Evolutionary conservation across 306 rosid genomes (phyloP).

Genomic region (Trifolium pratense): DNA sequence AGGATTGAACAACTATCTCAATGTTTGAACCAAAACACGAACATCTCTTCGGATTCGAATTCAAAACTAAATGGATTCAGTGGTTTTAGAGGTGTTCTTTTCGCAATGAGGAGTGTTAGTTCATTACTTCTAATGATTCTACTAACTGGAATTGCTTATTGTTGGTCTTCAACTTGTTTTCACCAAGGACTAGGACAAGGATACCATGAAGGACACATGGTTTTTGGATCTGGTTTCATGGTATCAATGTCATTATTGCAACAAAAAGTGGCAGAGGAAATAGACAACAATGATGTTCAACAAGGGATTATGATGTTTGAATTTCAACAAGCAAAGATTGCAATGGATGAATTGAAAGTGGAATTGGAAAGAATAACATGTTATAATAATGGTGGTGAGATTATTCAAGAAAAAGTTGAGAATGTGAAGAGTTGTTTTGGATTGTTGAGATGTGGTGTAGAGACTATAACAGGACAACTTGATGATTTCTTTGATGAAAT

Average conservation of each 20-base stretch:
- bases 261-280: conserved; percentile 67
- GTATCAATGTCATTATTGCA: conserved; percentile 62
- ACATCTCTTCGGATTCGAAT: conserved; percentile 55
- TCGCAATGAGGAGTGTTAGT: conserved; percentile 74
- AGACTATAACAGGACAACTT: conserved; percentile 66
- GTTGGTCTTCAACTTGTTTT: conserved; percentile 69
- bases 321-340: conserved; percentile 61
- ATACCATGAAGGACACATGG: conserved; percentile 40
- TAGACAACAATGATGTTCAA: conserved; percentile 59
- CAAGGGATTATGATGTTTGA: conserved; percentile 68
- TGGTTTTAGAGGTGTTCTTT: conserved; percentile 83
- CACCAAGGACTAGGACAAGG: conserved; percentile 32
- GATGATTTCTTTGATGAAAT: conserved; percentile 96
- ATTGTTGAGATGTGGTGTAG: conserved; percentile 72
- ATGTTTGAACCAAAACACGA: conserved; percentile 48
- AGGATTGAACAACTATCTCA: conserved; percentile 66
- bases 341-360: conserved; percentile 64
- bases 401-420: conserved; percentile 56
- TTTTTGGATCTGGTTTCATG: conserved; percentile 61
- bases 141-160: conserved; percentile 61
- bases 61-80: conserved; percentile 75
- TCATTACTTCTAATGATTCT: conserved; percentile 74
- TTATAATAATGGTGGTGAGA: conserved; percentile 39
- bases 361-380: conserved; percentile 58
- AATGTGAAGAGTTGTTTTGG: conserved; percentile 65